Base-by-base conservation (phyloP, 257 asterid genomes). In the Ocimum tenuiflorum region DNA sequence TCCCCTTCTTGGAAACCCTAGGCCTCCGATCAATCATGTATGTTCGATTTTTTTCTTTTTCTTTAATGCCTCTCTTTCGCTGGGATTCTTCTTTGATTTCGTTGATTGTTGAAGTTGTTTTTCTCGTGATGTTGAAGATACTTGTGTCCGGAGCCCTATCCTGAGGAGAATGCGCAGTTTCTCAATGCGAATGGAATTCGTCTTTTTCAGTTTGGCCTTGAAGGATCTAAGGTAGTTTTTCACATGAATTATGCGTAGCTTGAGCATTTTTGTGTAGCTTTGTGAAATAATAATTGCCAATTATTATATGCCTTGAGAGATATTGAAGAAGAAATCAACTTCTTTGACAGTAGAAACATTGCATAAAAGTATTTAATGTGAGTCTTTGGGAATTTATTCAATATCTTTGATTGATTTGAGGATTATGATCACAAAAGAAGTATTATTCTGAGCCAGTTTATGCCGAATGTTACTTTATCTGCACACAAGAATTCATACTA, bases 121-220 rank as follows among this genome's bases (percentile, higher is more conserved):
- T 19, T 60, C 35, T 65, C 24, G 2, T 78, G 67, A 63, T 42
- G 6, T 24, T 76, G 78, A 66, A 92, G 98, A 77, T 89, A 79
- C 77, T 69, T 92, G 83, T 89, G 98, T 43, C 91, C 96, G 24
- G 98, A 92, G 80, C 89, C 95, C 43, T 92, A 92, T 77, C 95
- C 98, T 48, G 87, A 71, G 3, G 83, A 76, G 11, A 89, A 89
- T 79, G 36, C 66, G 73, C 79, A 79, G 73, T 92, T 92, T 58
- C 79, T 92, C 54, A 71, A 79, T 27, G 86, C 82, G 2, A 92
- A 87, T 23, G 94, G 94, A 63, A 89, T 92, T 78, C 86, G 68
- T 42, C 94, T 89, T 42, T 87, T 85, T 45, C 98, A 89, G 63
- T 89, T 87, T 53, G 89, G 87, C 51, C 82, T 89, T 22, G 97